Conservation (phyloP, 352 stramenopile species). For the Pelagophyceae sp. region DNA sequence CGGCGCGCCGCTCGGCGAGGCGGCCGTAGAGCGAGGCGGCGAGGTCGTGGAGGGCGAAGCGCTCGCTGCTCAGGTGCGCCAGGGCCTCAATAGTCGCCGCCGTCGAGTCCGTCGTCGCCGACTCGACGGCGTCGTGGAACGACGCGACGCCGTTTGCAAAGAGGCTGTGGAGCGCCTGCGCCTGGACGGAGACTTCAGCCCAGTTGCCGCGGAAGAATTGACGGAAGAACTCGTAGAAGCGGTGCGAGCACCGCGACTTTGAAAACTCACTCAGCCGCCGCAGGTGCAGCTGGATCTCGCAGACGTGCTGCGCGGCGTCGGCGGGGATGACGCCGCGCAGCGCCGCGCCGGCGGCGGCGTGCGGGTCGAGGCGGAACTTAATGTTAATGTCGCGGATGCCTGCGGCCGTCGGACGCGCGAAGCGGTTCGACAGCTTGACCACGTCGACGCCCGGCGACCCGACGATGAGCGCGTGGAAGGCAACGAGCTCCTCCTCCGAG, state of each 20-base stretch:
- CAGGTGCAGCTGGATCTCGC: background rate
- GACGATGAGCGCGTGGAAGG: background rate
- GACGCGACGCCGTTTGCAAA: background rate
- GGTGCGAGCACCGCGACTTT: background rate
- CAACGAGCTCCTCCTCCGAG: background rate
- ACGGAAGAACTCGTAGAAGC: slow-evolving; percentile 9
- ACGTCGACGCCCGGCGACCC: background rate
- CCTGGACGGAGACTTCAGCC: background rate
- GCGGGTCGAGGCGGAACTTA: background rate
- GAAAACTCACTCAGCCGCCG: background rate
- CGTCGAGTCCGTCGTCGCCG: background rate
- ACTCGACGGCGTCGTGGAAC: background rate
- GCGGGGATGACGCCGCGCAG: background rate
- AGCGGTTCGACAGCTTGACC: background rate
- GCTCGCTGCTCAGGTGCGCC: background rate
- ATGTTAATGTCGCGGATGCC: slow-evolving; percentile 9
- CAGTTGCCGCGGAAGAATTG: slow-evolving; percentile 4
- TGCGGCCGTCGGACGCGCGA: background rate
- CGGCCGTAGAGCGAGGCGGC: background rate
- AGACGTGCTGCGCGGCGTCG: background rate
- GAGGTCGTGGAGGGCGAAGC: background rate
- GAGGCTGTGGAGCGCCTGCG: background rate
- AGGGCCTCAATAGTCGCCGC: background rate
- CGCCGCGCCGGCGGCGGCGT: background rate
- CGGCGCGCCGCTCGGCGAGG: background rate